These are phyloP conservation scores for Leishmania lainsoni DNA, from an alignment of 208 protist genomes.

Conservation along the genomic window DNA sequence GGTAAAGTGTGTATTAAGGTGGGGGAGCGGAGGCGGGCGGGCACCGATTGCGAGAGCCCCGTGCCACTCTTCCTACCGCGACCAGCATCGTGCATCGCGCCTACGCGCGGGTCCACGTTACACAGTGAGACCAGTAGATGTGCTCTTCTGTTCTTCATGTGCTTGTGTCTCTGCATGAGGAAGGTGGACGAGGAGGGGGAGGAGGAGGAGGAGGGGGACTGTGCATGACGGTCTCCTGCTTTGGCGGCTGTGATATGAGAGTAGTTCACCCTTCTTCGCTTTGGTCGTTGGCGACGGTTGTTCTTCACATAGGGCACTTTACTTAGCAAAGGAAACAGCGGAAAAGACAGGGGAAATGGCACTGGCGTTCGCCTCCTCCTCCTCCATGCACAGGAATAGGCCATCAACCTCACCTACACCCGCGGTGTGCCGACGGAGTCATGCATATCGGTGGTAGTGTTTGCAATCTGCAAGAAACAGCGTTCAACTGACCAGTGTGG, in stretches of 20 bases:
- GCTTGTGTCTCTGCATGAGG: background rate
- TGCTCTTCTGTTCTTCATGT: too few relatives aligned
- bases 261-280: background rate
- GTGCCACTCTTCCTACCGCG: background rate
- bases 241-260: background rate
- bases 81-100: background rate
- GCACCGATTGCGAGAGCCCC: background rate
- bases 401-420: background rate
- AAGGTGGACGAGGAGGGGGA: background rate
- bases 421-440: background rate
- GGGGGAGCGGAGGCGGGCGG: background rate
- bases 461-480: background rate
- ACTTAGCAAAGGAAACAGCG: background rate
- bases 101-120: background rate
- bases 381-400: background rate
- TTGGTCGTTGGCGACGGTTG: background rate
- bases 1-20: background rate
- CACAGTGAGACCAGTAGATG: background rate
- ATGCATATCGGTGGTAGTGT: background rate
- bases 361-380: background rate
- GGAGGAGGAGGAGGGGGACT: background rate
- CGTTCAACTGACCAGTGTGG: background rate
- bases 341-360: background rate
- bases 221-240: background rate
- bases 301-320: background rate